Evolutionary conservation across 2,329 filamentous ascomycete genomes (phyloP), one percentile per base, ranked within the genome.

Genomic region (Daldinia eschscholtzii): DNA sequence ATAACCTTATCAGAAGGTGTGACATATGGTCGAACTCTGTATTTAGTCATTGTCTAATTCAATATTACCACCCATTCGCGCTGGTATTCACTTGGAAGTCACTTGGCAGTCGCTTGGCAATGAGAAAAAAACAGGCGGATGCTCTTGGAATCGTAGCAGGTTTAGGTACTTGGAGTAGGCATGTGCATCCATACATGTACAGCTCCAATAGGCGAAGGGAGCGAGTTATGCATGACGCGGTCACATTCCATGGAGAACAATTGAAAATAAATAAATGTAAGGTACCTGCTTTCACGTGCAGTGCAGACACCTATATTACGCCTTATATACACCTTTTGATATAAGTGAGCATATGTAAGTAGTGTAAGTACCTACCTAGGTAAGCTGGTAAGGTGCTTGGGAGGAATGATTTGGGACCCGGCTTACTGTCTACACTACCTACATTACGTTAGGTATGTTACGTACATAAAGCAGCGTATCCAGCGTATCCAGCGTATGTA

Each of bases 271-370:
- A 55, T 33, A 48, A 52, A 15, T 56, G 13, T 39, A 23, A 9
- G 33, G 66, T 62, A 68, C 66, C 66, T 68, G 61, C 65, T 64
- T 68, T 46, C 42, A 59, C 57, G 59, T 67, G 65, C 65, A 64
- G 42, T 23, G 20, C 20, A 23, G 20, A 23, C 20, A 23, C 20
- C 20, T 23, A 23, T 23, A 23, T 23, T 1, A 23, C 20, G 60
- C 9, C 13, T n/a, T 42, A 42, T 42, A 13, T 46, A 46, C 9
- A 46, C 9, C 12, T 46, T 26, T 39, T 39, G 41, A 20, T 46
- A 46, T 23, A 23, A 1, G 20, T 23, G 20, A 23, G 20, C 20
- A 23, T 23, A 23, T 23, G 20, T 23, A 23, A n/a, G n/a, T n/a
- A n/a, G n/a, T n/a, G n/a, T 42, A 42, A 2, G 18, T 33, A 50